These are phyloP conservation scores for Leptomonas seymouri DNA, from an alignment of 208 protist genomes.

Conservation along the genomic window DNA sequence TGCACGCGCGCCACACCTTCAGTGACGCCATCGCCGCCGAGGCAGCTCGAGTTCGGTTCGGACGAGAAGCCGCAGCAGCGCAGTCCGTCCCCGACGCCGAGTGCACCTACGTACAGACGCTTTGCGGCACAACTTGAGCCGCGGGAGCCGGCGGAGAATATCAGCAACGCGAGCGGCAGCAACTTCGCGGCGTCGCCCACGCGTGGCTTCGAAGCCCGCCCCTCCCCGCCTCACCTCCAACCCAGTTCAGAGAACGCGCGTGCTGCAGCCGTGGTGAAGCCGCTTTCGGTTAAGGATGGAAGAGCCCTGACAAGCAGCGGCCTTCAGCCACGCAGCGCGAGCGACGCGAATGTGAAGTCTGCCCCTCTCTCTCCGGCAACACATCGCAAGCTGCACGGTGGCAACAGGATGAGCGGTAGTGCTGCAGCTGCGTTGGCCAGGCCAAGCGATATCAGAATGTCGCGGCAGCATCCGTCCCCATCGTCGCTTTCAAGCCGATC, in stretches of 20 bases:
- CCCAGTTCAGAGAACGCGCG: neutral
- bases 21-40: neutral
- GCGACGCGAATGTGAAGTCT: slow-evolving; percentile 5
- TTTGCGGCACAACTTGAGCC: neutral
- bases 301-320: neutral
- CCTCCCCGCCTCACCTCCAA: neutral
- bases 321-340: slow-evolving; percentile 7
- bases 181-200: too few relatives aligned
- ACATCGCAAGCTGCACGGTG: too few relatives aligned
- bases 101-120: neutral
- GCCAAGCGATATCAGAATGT: too few relatives aligned
- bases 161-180: too few relatives aligned
- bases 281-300: neutral
- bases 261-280: neutral
- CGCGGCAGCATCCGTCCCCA: slow-evolving; percentile 1
- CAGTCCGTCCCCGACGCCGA: slow-evolving; percentile 11
- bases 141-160: neutral
- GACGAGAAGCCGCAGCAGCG: neutral
- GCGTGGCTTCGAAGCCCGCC: neutral
- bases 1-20: slow-evolving; percentile 13
- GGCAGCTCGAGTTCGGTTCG: neutral
- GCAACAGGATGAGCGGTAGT: too few relatives aligned
- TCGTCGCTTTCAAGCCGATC: slow-evolving; percentile 8
- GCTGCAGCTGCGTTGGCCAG: neutral
- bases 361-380: too few relatives aligned